Base-by-base conservation (phyloP, 768 basidiomycete species). In the Amanita subjunquillea region DNA sequence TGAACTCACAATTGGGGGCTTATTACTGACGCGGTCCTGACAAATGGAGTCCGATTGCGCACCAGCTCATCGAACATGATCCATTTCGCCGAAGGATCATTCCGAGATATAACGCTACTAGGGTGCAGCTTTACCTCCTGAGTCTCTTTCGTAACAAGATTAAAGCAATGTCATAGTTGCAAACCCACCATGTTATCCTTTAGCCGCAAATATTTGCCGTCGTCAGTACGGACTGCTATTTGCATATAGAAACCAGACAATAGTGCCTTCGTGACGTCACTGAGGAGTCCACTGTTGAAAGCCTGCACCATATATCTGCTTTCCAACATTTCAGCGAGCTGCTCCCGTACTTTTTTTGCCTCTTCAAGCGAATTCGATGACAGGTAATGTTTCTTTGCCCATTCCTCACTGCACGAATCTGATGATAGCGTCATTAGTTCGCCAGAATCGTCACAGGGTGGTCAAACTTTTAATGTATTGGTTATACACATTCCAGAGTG, bases 221-320 rank as follows among this genome's bases (percentile, higher is more conserved):
- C 87, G 62, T 87, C 85, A 2, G 85, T 86, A 61, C 90, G 88
- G 63, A 85, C 85, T 66, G 90, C 91, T 7, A 87, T 78, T 64
- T 92, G 91, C 91, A 92, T 93, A 69, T 92, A 93, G 73, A 84
- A 94, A 4, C 91, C 92, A 57, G 82, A 84, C 12, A 84, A 81
- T 22, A 94, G 70, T 1, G 82, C 84, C 20, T 48, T 48, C 3
- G 13, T 20, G 22, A 36, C 47, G 12, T 48, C 36, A 6, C 9
- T n/a, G 8, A 23, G 17, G 15, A 10, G 17, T 3, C 32, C 34
- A n/a, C 20, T 20, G 15, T 13, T 22, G 13, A 7, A 20, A n/a
- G 12, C 20, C 10, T 36, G 32, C 3, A 48, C 47, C 1, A 7
- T 2, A 6, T 48, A 48, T 37, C 47, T 32, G 15, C 66, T 80